Percentiles rank a stretch among this genome's conserved stretches.
Evolutionary conservation across 177 flowering plant species (phyloP).

Genomic region (Tripterygium wilfordii): DNA sequence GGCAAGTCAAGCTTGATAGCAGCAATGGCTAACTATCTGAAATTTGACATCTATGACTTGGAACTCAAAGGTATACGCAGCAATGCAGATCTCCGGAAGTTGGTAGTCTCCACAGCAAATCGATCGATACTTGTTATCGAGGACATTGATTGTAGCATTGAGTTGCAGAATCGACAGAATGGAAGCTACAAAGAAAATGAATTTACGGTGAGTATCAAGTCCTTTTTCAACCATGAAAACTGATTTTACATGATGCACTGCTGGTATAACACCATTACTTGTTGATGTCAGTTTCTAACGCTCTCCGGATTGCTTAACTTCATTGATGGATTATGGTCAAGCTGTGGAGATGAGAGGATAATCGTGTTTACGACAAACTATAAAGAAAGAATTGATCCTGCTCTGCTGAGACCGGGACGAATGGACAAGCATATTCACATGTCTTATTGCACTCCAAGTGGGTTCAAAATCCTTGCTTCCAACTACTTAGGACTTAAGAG

Average conservation of each 20-base stretch:
- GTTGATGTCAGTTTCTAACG: slow-evolving; percentile 19
- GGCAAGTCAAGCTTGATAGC: slow-evolving; percentile 31
- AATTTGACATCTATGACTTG: slow-evolving; percentile 24
- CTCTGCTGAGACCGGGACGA: slow-evolving; percentile 20
- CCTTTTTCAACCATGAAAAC: neutral
- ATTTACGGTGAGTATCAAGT: too few relatives aligned
- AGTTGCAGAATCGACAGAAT: slow-evolving; percentile 11
- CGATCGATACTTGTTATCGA: slow-evolving; percentile 19
- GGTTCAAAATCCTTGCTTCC: slow-evolving; percentile 13
- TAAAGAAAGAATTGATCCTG: slow-evolving; percentile 16
- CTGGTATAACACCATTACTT: too few relatives aligned
- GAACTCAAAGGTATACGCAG: slow-evolving; percentile 7
- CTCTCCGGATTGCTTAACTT: slow-evolving; percentile 20
- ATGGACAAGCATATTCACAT: slow-evolving; percentile 21
- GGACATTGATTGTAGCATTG: slow-evolving; percentile 17
- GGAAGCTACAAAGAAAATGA: too few relatives aligned
- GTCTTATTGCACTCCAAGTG: slow-evolving; percentile 15
- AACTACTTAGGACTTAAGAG: slow-evolving; percentile 6
- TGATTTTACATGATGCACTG: neutral
- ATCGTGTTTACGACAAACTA: slow-evolving; percentile 21
- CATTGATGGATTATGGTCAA: slow-evolving; percentile 21
- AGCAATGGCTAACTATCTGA: slow-evolving; percentile 34
- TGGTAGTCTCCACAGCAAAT: slow-evolving; percentile 8
- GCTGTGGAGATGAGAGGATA: slow-evolving; percentile 15
- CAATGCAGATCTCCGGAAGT: slow-evolving; percentile 9